Base-by-base conservation (phyloP, 805 yeast species). In the Candida anglica region DNA sequence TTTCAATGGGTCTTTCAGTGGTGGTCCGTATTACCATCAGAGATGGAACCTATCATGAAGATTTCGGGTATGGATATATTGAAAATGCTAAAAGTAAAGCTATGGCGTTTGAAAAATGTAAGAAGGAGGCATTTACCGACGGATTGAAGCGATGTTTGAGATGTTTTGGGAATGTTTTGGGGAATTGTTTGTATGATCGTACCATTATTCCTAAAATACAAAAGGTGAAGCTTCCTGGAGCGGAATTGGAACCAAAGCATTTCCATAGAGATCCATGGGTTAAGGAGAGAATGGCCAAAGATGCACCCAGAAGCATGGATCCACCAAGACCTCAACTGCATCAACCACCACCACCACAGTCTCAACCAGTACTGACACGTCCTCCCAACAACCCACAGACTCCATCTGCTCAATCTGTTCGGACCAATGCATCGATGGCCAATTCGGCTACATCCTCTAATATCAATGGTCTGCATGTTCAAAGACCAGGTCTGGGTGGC, bases 71-170 rank as follows among this genome's bases (percentile, higher is more conserved):
- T 41, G 95, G 95, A 5, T 74, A 71, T 32, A 73, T 77, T 15
- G 93, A 85, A 30, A 81, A 79, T 38, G 84, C 86, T 28, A 73
- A 76, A 32, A 69, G 79, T 15, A 80, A 76, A 51, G 81, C 82
- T 2, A 74, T 75, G 61, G 91, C 95, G 0, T 81, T 74, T 52
- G 86, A 78, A 34, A 87, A 85, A 51, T 83, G 94, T 37, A 80
- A 78, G 53, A 85, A 86, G 47, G 93, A 84, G 47, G 93, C 95
- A 0, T 73, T 81, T n/a, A 83, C 89, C 0, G 89, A 85, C 54
- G 96, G 85, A 0, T 58, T 83, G 37, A 88, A 87, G 57, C 66
- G 93, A 32, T 81, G 91, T 10, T 63, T 89, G 34, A 65, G 94
- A 41, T 79, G 82, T 42, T 86, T 87, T 50, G 95, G 95, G 24